Evolutionary conservation across 2,329 filamentous ascomycete genomes (phyloP), one percentile per base, ranked within the genome.

Genomic region (Ceratocystiopsis brevicomis): DNA sequence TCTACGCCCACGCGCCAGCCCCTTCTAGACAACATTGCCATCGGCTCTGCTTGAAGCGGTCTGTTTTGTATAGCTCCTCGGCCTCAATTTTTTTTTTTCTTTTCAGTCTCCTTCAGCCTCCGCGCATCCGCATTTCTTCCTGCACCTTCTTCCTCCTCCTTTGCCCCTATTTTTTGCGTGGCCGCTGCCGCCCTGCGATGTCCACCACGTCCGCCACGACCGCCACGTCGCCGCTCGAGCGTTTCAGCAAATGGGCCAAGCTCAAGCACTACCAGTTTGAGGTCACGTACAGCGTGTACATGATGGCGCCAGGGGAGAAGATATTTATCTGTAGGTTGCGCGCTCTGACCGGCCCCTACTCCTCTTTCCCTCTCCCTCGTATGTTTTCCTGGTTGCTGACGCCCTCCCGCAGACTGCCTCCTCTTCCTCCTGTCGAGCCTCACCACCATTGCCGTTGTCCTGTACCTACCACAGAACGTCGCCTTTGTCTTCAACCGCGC

Each of bases 231-330:
- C 51, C 52, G 40, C 53, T 69, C 52, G 63, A 67, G 50, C 59
- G 63, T 39, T 69, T 92, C 54, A 73, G 83, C 51, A 78, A 79
- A 60, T 95, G 87, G 85, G 70, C 96, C 52, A 78, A 86, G 62
- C 75, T 87, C 61, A 98, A 98, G 71, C 78, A 87, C 59, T 95
- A 96, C 68, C 90, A 96, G 68, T 86, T 96, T 59, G 90, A 98
- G 66, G 88, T 96, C 59, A 95, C 88, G 13, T 90, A 92, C 62
- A 81, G 82, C 48, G 73, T 96, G 21, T 96, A 98, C 70, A 96
- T 98, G 82, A 80, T 95, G 54, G 95, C 87, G 35, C 81, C 86
- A 1, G 86, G 81, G 42, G 90, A 98, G 68, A 94, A 94, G 61
- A 88, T 94, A 63, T 79, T 94, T 54, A 93, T 96, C 64, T 96